Percentiles rank a stretch among this genome's conserved stretches.
Conservation (phyloP, 177 flowering plant species). For the Telopea speciosissima region DNA sequence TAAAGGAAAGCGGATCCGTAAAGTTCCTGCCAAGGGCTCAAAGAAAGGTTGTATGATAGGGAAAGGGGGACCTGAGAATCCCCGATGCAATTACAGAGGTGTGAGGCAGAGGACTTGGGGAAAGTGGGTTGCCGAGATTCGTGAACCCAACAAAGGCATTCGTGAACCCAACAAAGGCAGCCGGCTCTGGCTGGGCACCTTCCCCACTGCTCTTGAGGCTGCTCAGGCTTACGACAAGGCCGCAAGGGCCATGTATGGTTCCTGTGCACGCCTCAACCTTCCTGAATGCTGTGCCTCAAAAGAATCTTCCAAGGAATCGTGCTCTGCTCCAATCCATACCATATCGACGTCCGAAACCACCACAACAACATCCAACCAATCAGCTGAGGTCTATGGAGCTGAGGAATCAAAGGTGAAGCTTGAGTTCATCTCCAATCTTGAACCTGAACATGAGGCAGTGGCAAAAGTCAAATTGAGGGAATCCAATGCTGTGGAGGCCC, state of each 20-base stretch:
- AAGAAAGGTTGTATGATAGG: conserved; percentile 76
- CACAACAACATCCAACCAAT: conserved; percentile 24
- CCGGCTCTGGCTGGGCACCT: conserved; percentile 55
- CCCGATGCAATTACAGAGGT: conserved; percentile 37
- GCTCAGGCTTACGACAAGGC: conserved; percentile 57
- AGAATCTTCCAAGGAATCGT: conserved; percentile 3
- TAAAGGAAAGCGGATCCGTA: no score
- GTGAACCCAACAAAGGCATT: no score
- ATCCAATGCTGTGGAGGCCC: neutral
- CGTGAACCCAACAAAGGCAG: conserved; percentile 50
- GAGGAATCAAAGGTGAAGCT: conserved; percentile 13
- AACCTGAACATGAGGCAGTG: conserved; percentile 15
- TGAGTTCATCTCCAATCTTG: neutral
- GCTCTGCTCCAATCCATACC: neutral
- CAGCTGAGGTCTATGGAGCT: conserved; percentile 22
- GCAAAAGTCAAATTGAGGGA: neutral
- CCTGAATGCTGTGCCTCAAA: conserved; percentile 15
- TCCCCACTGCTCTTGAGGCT: conserved; percentile 39
- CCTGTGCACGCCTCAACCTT: conserved; percentile 38
- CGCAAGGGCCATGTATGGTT: conserved; percentile 47
- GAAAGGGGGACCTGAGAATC: conserved; percentile 65
- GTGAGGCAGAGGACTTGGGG: conserved; percentile 65
- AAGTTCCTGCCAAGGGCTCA: conserved; percentile 57
- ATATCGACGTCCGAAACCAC: conserved; percentile 21
- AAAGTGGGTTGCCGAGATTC: conserved; percentile 63